Conservation (phyloP, 2,329 filamentous ascomycete genomes). For the Dothistroma pini region DNA sequence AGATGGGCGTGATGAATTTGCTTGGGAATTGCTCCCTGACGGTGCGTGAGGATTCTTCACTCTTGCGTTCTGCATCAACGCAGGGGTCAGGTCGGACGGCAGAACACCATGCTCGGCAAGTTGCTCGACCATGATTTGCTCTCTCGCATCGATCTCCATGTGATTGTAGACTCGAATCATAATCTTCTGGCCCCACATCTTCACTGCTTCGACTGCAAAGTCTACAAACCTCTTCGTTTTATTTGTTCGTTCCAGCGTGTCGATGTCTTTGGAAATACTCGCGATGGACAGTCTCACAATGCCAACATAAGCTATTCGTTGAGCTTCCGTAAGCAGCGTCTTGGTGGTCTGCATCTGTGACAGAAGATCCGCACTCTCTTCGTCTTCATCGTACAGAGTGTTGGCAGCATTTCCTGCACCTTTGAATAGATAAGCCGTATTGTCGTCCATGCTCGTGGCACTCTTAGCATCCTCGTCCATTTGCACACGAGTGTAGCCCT, state of each 20-base stretch:
- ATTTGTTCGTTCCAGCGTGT: slow-evolving; percentile 59
- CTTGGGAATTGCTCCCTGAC: slow-evolving; percentile 15
- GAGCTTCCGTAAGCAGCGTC: slow-evolving; percentile 88
- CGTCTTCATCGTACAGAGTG: slow-evolving; percentile 59
- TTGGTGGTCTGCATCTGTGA: slow-evolving; percentile 95
- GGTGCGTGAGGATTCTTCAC: slow-evolving; percentile 71
- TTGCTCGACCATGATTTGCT: slow-evolving; percentile 99
- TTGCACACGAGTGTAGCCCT: slow-evolving; percentile 92
- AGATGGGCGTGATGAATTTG: slow-evolving; percentile 34
- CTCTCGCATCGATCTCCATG: slow-evolving; percentile 89
- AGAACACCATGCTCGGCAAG: slow-evolving; percentile 87
- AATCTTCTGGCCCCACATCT: slow-evolving; percentile 98
- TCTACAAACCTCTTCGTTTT: slow-evolving; percentile 68
- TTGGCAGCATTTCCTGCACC: slow-evolving; percentile 57
- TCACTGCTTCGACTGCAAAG: slow-evolving; percentile 69
- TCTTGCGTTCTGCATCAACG: slow-evolving; percentile 85
- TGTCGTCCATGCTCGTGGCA: slow-evolving; percentile 93
- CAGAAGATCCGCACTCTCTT: slow-evolving; percentile 72
- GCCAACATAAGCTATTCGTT: slow-evolving; percentile 94
- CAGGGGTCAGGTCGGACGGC: slow-evolving; percentile 75
- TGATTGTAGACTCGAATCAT: slow-evolving; percentile 93
- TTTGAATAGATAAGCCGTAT: slow-evolving; percentile 93
- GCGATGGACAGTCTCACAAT: slow-evolving; percentile 78
- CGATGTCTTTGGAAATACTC: slow-evolving; percentile 67
- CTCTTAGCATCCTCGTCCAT: slow-evolving; percentile 93